Conservation (phyloP, 2,329 filamentous ascomycete species). For the Chrysoporthe puriensis region DNA sequence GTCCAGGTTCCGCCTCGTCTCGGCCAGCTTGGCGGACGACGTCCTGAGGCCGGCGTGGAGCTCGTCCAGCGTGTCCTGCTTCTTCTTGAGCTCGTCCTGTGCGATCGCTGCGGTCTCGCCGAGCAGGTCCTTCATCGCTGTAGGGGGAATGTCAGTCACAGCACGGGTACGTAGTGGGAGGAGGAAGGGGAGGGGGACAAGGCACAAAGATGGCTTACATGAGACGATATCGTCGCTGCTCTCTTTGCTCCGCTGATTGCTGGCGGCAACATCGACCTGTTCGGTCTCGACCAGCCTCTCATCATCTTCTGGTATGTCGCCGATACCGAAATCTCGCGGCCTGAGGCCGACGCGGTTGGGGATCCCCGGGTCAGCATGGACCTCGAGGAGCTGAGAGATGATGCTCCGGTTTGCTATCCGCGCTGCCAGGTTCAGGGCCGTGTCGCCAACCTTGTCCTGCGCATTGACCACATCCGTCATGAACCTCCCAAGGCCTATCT, state of each 20-base stretch:
- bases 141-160: slow-evolving; percentile 40
- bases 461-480: slow-evolving; percentile 98
- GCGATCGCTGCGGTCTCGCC: slow-evolving; percentile 79
- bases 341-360: slow-evolving; percentile 86
- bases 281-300: slow-evolving; percentile 56
- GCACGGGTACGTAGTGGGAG: background rate
- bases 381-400: slow-evolving; percentile 93
- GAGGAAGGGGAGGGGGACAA: background rate
- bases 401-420: slow-evolving; percentile 92
- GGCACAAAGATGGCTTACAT: slow-evolving; percentile 57
- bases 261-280: slow-evolving; percentile 48
- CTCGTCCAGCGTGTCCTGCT: slow-evolving; percentile 81
- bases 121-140: slow-evolving; percentile 82
- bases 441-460: slow-evolving; percentile 91
- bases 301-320: slow-evolving; percentile 67
- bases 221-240: slow-evolving; percentile 79
- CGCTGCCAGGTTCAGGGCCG: slow-evolving; percentile 90
- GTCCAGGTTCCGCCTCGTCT: slow-evolving; percentile 75
- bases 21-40: slow-evolving; percentile 76
- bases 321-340: slow-evolving; percentile 93
- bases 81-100: slow-evolving; percentile 77
- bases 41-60: slow-evolving; percentile 81
- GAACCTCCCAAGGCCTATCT: slow-evolving; percentile 87
- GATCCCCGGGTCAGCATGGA: slow-evolving; percentile 91
- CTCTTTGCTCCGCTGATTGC: slow-evolving; percentile 64